phyloP scores from a whole-genome alignment of 352 stramenopile genomes.

The Globisporangium emineosum region DNA sequence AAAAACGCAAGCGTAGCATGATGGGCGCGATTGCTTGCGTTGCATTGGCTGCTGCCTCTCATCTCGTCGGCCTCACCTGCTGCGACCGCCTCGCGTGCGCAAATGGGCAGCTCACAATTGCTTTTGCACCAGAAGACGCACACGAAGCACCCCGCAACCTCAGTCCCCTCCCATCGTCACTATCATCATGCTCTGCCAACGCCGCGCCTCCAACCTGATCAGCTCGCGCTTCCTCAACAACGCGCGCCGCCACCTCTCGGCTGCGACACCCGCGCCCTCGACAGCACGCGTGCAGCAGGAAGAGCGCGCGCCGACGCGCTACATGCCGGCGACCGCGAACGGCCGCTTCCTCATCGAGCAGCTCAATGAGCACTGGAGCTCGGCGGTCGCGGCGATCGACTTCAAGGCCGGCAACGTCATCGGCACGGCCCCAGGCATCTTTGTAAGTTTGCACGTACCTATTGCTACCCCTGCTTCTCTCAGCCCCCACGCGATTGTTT shows the following conservation, averaged over 20 bases:
- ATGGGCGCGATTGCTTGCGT: not conserved
- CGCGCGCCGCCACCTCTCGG: slow-evolving; percentile 45
- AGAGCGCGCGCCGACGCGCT: slow-evolving; percentile 36
- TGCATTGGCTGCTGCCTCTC: slow-evolving; percentile 8
- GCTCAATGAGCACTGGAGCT: slow-evolving; percentile 72
- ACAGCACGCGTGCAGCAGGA: slow-evolving; percentile 24
- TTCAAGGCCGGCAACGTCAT: slow-evolving; percentile 67
- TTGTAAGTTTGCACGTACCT: slow-evolving; percentile 40
- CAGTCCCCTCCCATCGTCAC: not conserved
- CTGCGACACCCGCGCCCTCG: slow-evolving; percentile 23
- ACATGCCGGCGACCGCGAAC: slow-evolving; percentile 55
- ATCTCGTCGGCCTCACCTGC: slow-evolving; percentile 1
- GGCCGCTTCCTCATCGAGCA: slow-evolving; percentile 74
- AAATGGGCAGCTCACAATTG: slow-evolving; percentile 6
- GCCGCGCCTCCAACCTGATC: slow-evolving; percentile 15
- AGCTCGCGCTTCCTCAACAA: slow-evolving; percentile 24
- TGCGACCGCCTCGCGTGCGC: not conserved
- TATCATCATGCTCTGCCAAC: slow-evolving; percentile 27
- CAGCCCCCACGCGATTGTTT: not conserved
- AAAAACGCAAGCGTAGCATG: slow-evolving; percentile 15
- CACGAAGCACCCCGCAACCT: not conserved
- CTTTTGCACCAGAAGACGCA: slow-evolving; percentile 14
- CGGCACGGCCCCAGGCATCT: slow-evolving; percentile 58
- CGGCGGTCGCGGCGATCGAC: slow-evolving; percentile 61
- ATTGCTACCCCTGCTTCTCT: not conserved